Percentiles rank a stretch among this genome's conserved stretches.
Conservation (phyloP, 1,139 yeast species). For the Lodderomyces parapsilosis region DNA sequence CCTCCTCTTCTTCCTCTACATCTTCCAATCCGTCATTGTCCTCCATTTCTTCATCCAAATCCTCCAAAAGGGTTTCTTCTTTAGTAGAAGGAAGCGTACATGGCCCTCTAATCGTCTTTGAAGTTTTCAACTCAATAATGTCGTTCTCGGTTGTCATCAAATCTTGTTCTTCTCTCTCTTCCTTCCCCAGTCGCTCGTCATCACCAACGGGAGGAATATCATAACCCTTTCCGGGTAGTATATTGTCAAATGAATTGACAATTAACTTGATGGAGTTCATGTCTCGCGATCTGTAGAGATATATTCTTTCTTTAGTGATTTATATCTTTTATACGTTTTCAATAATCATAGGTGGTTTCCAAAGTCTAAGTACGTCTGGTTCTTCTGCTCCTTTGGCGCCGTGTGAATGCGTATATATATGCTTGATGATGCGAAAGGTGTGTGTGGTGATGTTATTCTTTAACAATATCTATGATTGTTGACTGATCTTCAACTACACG, state of each 20-base stretch:
- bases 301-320: not conserved
- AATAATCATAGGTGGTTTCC: not conserved
- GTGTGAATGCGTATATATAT: not conserved
- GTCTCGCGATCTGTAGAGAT: not conserved
- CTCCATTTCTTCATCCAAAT: not conserved
- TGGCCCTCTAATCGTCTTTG: not conserved
- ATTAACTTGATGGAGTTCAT: conserved; percentile 42
- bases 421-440: not conserved
- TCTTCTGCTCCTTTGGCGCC: not conserved
- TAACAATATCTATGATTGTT: too few relatives aligned
- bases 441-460: too few relatives aligned
- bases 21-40: conserved; percentile 1
- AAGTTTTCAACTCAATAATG: not conserved
- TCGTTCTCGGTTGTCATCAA: not conserved
- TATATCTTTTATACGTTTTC: not conserved
- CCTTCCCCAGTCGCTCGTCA: conserved; percentile 17
- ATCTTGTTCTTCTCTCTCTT: conserved; percentile 11
- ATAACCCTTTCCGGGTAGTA: conserved; percentile 23
- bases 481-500: not conserved
- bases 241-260: conserved; percentile 35
- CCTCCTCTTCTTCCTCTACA: conserved; percentile 6
- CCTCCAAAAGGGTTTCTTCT: not conserved
- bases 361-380: too few relatives aligned
- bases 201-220: conserved; percentile 14
- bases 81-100: conserved; percentile 1